Percentiles rank a stretch among this genome's conserved stretches.
These are phyloP conservation scores for Eucalyptus melliodora DNA, from an alignment of 345 rosid genomes.

Conservation along the genomic window DNA sequence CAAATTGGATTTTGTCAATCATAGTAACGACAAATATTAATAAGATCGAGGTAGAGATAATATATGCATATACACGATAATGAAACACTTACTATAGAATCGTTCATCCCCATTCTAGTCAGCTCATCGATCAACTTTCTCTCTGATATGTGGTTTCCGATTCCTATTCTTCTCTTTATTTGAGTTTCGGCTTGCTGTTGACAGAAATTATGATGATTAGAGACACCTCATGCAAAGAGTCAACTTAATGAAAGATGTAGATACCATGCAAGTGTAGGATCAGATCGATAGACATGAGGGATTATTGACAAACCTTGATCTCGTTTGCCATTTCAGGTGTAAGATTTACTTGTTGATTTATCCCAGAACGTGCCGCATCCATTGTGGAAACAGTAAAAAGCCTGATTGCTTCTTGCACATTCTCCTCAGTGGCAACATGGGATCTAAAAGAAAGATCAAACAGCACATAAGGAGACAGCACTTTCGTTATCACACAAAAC, in stretches of 20 bases:
- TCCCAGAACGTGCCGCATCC: constrained; percentile 96
- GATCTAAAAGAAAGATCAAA: constrained; percentile 28
- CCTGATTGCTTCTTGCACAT: constrained; percentile 79
- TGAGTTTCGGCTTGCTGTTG: constrained; percentile 86
- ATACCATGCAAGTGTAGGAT: not conserved
- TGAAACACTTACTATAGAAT: constrained; percentile 52
- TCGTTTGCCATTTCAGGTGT: constrained; percentile 74
- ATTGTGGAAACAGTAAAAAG: constrained; percentile 90
- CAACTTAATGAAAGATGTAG: not conserved
- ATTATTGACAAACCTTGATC: constrained; percentile 51
- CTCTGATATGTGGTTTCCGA: constrained; percentile 80
- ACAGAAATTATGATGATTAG: not conserved
- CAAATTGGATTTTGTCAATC: not conserved
- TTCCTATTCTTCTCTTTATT: constrained; percentile 82
- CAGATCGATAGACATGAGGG: not conserved
- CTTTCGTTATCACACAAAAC: not conserved
- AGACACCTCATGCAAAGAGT: not conserved
- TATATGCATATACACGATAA: not conserved
- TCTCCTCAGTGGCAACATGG: constrained; percentile 71
- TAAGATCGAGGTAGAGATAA: not conserved
- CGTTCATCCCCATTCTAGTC: constrained; percentile 81
- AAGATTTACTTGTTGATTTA: constrained; percentile 75
- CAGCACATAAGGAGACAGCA: not conserved
- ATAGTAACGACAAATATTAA: not conserved
- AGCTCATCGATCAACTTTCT: constrained; percentile 86